These are phyloP conservation scores for Corinectria fuckeliana DNA, from an alignment of 2,329 filamentous ascomycete genomes.

Conservation along the genomic window DNA sequence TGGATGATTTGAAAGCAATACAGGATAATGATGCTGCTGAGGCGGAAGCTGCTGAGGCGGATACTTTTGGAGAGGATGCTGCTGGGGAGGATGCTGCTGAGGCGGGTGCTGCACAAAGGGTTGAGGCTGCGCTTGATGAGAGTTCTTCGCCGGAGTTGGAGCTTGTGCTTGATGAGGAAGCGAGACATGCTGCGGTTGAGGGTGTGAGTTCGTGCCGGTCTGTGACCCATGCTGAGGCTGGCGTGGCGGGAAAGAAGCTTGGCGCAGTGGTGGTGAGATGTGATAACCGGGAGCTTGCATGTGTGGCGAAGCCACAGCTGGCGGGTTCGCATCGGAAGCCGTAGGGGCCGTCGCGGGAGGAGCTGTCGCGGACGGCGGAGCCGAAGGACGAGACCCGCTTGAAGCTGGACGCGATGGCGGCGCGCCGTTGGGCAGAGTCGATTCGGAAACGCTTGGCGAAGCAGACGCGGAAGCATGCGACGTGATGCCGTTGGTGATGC, in stretches of 20 bases:
- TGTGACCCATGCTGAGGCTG: background rate
- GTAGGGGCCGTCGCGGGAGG: background rate
- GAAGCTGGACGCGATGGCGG: constrained; percentile 18
- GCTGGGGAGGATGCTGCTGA: no score
- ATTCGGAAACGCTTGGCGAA: constrained; percentile 16
- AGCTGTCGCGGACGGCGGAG: background rate
- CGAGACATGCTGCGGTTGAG: background rate
- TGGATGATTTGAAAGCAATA: background rate
- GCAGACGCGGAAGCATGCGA: background rate
- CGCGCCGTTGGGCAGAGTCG: constrained; percentile 13
- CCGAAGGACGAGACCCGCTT: constrained; percentile 13
- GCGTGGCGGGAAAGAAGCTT: background rate
- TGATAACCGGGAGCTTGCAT: constrained; percentile 6
- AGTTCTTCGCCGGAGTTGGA: background rate
- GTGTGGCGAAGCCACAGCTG: constrained; percentile 6
- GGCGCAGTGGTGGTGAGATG: constrained; percentile 19
- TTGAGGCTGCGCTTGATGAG: background rate
- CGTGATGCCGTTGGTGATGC: constrained; percentile 11
- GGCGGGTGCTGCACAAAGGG: background rate
- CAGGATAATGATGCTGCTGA: background rate
- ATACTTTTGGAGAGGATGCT: background rate
- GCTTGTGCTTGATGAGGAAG: background rate
- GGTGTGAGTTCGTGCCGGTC: background rate
- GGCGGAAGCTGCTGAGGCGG: background rate
- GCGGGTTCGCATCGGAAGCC: background rate